Percentiles rank a stretch among this genome's conserved stretches.
Evolutionary conservation across 208 protist genomes (phyloP).

Genomic region (Crithidia fasciculata): DNA sequence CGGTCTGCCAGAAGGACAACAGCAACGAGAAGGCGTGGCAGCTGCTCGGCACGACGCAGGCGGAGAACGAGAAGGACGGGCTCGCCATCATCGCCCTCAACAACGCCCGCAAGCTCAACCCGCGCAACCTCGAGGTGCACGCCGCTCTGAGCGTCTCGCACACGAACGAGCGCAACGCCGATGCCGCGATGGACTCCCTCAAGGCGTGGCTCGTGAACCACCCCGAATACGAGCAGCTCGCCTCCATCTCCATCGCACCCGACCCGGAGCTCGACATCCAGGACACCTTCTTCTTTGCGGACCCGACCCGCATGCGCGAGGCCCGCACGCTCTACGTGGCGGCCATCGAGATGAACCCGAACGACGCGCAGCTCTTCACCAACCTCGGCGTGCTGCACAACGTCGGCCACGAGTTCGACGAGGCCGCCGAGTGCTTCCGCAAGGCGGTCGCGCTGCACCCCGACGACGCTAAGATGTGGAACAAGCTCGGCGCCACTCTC

Average conservation of each 20-base stretch:
- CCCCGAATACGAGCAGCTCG: conserved; percentile 84
- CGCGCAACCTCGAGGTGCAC: conserved; percentile 75
- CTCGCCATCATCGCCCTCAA: conserved; percentile 90
- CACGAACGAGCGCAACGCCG: conserved; percentile 87
- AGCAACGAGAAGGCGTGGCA: conserved; percentile 78
- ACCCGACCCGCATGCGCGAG: conserved; percentile 68
- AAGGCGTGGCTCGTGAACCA: conserved; percentile 79
- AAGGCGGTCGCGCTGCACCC: conserved; percentile 74
- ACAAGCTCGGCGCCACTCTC: conserved; percentile 91
- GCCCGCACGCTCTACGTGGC: conserved; percentile 71
- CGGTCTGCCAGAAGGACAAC: conserved; percentile 81
- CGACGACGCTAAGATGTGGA: conserved; percentile 83
- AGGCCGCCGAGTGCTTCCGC: conserved; percentile 77
- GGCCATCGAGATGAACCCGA: conserved; percentile 82
- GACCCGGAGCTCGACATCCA: conserved; percentile 53
- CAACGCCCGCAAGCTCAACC: conserved; percentile 71
- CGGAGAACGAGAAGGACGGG: conserved; percentile 91
- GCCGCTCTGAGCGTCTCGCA: conserved; percentile 79
- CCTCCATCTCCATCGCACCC: conserved; percentile 53
- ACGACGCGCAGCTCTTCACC: conserved; percentile 67
- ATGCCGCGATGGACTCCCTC: conserved; percentile 74
- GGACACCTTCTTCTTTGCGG: conserved; percentile 77
- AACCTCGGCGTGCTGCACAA: conserved; percentile 89
- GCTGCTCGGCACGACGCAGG: conserved; percentile 82
- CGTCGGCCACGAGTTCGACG: conserved; percentile 79